Percentiles rank a stretch among this genome's conserved stretches.
Conservation (phyloP, 139 green algal genomes). For the Trebouxia sp. region DNA sequence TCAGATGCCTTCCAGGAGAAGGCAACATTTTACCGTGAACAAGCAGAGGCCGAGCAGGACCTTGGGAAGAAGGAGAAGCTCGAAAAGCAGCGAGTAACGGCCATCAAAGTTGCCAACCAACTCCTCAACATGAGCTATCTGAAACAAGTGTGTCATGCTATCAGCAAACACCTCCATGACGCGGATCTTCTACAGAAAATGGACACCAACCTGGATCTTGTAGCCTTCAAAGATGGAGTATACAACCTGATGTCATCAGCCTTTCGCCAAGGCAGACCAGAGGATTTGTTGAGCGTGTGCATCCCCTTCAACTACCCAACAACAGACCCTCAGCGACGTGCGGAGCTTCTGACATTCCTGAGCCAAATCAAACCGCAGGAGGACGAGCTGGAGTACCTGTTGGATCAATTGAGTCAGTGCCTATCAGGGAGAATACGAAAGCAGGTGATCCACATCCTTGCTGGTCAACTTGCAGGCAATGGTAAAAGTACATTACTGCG, state of each 20-base stretch:
- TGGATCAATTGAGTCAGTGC: slow-evolving; percentile 6
- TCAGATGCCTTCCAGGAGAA: neutral
- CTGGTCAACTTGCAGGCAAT: neutral
- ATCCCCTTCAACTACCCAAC: too few species aligned
- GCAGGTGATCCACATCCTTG: neutral
- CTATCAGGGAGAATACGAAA: neutral
- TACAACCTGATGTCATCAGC: neutral
- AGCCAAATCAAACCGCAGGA: neutral
- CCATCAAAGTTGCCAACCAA: too few species aligned
- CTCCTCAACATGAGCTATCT: too few species aligned
- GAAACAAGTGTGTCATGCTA: neutral
- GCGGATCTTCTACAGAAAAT: neutral
- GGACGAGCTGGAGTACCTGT: neutral
- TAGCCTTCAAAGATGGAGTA: neutral
- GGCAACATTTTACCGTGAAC: neutral
- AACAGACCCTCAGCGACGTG: too few species aligned
- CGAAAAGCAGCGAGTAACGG: too few species aligned
- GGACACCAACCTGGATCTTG: neutral
- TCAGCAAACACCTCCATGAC: neutral
- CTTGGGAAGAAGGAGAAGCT: neutral
- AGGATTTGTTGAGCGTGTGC: neutral
- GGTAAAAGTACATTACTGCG: too few species aligned
- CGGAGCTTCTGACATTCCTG: neutral
- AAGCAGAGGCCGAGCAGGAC: neutral
- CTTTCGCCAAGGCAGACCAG: neutral